Conservation (phyloP, 2,329 filamentous ascomycete species). For the Verticillium tricorpus region DNA sequence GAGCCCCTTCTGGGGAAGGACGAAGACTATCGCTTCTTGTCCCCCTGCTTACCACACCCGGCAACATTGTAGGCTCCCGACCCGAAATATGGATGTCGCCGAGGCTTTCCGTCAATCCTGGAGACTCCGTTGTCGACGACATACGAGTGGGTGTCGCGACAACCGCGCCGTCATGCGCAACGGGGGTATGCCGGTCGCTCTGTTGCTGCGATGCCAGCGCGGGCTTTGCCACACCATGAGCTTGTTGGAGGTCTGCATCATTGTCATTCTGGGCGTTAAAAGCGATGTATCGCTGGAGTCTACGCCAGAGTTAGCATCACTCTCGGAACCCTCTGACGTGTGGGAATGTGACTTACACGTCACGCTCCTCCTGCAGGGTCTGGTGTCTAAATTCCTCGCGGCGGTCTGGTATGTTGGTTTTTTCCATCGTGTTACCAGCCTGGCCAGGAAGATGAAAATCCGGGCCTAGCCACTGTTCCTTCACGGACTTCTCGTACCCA, state of each 20-base stretch:
- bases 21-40: slow-evolving; percentile 8
- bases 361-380: slow-evolving; percentile 76
- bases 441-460: slow-evolving; percentile 75
- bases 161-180: neutral
- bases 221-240: neutral
- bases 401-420: slow-evolving; percentile 94
- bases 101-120: slow-evolving; percentile 31
- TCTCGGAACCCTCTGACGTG: neutral
- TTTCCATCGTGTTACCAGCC: slow-evolving; percentile 84
- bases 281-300: slow-evolving; percentile 33
- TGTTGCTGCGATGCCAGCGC: neutral
- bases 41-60: slow-evolving; percentile 59
- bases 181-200: neutral
- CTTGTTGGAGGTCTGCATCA: neutral
- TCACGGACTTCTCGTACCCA: slow-evolving; percentile 84
- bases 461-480: slow-evolving; percentile 84
- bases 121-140: slow-evolving; percentile 6
- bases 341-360: slow-evolving; percentile 59
- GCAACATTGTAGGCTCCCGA: slow-evolving; percentile 66
- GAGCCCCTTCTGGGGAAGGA: neutral
- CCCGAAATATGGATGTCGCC: slow-evolving; percentile 46
- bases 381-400: slow-evolving; percentile 86
- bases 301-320: slow-evolving; percentile 12
- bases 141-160: neutral
- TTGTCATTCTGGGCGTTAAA: neutral